Base-by-base conservation (phyloP, 768 basidiomycete species). In the Leccinum arenicola region DNA sequence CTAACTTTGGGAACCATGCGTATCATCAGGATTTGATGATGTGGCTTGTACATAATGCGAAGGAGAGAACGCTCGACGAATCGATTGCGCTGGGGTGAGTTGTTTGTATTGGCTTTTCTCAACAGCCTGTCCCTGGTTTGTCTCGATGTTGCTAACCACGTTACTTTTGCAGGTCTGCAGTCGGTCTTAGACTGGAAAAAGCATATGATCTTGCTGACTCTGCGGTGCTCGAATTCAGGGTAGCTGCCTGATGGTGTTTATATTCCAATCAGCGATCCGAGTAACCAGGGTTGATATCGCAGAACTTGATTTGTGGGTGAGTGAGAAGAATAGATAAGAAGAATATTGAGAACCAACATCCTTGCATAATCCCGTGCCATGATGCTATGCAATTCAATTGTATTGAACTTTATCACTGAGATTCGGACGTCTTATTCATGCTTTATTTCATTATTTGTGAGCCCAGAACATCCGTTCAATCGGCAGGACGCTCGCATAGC, bases 1-100 rank as follows among this genome's bases (percentile, higher is more conserved):
- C 81, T 4, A 82, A 81, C 64, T 82, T 76, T 54, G 80, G 79
- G 23, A 70, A 75, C 45, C 68, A 75, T 3, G 68, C 68, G 31
- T 82, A 82, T 61, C 67, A 77, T 27, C 75, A 76, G 51, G 82
- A 83, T 55, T 50, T 82, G 40, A 74, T 73, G 54, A 80, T 83
- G 81, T 76, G 80, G 75, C 52, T 67, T 23, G 25, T 72, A n/a
- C 63, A 77, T 14, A 80, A 83, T 55, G 65, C 73, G 6, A 72
- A 76, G 62, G 80, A 82, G 58, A 75, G 82, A 4, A 76, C 75
- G 0, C 52, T 82, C 11, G 45, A 47, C n/a, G 45, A 47, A 47
- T 47, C 12, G 21, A 47, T 19, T 23, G 45, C 45, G 45, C 10
- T 47, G 15, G 45, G 21, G 21, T 11, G 21, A 11, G n/a, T 47